A percentile compares a stretch with the other conserved stretches of the same genome.
Conservation (phyloP, 164 flowering plant species). For the Liriodendron chinense region DNA sequence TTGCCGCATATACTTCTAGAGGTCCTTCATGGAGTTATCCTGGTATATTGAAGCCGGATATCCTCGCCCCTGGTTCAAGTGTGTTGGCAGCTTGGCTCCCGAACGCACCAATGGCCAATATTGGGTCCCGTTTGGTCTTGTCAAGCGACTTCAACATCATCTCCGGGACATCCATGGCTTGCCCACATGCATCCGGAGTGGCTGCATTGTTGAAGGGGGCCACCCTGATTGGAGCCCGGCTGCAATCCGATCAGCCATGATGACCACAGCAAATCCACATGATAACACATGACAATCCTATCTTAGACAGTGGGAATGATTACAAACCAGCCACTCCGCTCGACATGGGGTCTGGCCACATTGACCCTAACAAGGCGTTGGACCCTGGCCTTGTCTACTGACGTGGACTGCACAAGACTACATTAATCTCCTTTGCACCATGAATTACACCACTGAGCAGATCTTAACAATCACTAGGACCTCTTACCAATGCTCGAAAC, state of each 20-base stretch:
- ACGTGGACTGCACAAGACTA: slow-evolving; percentile 41
- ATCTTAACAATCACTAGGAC: slow-evolving; percentile 41
- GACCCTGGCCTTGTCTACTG: slow-evolving; percentile 71
- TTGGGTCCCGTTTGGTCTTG: not conserved
- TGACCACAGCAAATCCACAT: slow-evolving; percentile 48
- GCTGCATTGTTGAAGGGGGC: slow-evolving; percentile 55
- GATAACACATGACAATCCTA: slow-evolving; percentile 46
- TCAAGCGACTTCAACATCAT: slow-evolving; percentile 41
- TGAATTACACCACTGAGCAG: slow-evolving; percentile 46
- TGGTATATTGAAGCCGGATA: slow-evolving; percentile 45
- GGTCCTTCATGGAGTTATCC: slow-evolving; percentile 49
- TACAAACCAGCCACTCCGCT: slow-evolving; percentile 41
- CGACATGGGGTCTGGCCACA: slow-evolving; percentile 67
- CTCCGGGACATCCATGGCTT: slow-evolving; percentile 76
- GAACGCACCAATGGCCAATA: not conserved
- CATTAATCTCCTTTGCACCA: slow-evolving; percentile 46
- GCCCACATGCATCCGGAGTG: slow-evolving; percentile 66
- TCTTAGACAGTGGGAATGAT: slow-evolving; percentile 26
- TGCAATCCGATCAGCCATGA: slow-evolving; percentile 67
- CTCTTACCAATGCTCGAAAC: slow-evolving; percentile 26
- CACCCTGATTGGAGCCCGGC: slow-evolving; percentile 78
- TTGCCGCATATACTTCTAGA: slow-evolving; percentile 44
- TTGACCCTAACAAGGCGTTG: slow-evolving; percentile 63
- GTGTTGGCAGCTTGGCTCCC: slow-evolving; percentile 50
- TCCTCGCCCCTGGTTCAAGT: slow-evolving; percentile 60